Conservation (phyloP, 2,329 filamentous ascomycete genomes). For the Nothophoma quercina region DNA sequence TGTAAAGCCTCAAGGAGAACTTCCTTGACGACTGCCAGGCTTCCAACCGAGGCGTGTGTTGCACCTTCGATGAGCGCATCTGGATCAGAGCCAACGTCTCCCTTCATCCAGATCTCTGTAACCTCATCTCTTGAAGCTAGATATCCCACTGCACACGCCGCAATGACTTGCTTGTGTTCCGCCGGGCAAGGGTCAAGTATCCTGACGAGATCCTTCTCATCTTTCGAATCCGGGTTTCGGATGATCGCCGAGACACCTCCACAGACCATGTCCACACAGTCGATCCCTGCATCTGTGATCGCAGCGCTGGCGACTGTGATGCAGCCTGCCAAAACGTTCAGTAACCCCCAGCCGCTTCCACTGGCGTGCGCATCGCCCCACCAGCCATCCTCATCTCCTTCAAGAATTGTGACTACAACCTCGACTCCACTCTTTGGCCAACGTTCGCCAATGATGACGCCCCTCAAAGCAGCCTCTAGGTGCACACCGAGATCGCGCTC, state of each 20-base stretch:
- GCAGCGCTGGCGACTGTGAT: constrained; percentile 94
- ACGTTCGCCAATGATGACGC: constrained; percentile 88
- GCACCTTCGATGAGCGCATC: constrained; percentile 69
- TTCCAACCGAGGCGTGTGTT: constrained; percentile 67
- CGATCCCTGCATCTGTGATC: constrained; percentile 92
- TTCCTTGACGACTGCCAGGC: constrained; percentile 66
- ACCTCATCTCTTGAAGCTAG: constrained; percentile 87
- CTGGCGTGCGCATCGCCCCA: constrained; percentile 65
- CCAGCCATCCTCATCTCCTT: constrained; percentile 85
- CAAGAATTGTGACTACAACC: constrained; percentile 88
- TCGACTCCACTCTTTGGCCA: constrained; percentile 99
- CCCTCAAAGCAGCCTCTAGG: constrained; percentile 86
- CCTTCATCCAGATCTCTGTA: constrained; percentile 94
- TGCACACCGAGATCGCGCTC: constrained; percentile 92
- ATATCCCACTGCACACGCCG: constrained; percentile 90
- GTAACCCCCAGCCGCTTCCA: constrained; percentile 78
- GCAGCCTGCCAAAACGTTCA: constrained; percentile 90
- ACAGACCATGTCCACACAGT: constrained; percentile 88
- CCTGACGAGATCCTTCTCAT: constrained; percentile 53
- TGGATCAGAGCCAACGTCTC: constrained; percentile 60
- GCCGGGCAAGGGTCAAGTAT: constrained; percentile 84
- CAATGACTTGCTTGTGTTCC: constrained; percentile 78
- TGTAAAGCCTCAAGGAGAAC: constrained; percentile 63
- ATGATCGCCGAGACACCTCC: constrained; percentile 89
- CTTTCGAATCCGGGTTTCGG: constrained; percentile 36